These are phyloP conservation scores for Pseudozyma sp. DNA, from an alignment of 1,284 basidiomycete species.

Conservation along the genomic window DNA sequence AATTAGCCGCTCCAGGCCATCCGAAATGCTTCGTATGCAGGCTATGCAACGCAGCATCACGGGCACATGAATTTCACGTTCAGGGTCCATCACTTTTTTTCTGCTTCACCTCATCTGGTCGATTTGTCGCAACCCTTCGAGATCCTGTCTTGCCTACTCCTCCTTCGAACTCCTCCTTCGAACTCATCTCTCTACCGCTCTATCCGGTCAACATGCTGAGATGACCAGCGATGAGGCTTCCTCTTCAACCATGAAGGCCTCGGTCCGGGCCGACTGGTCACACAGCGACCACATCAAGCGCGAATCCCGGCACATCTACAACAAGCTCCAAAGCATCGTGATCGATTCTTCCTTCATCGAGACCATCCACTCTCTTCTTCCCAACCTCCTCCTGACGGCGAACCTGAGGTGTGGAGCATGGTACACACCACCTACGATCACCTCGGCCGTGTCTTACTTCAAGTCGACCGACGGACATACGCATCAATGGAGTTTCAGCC, in stretches of 20 bases:
- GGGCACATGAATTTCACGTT: neutral
- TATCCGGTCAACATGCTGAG: slow-evolving; percentile 9
- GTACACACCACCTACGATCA: slow-evolving; percentile 80
- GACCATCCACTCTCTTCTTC: slow-evolving; percentile 13
- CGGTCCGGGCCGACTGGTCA: slow-evolving; percentile 20
- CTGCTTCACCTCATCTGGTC: neutral
- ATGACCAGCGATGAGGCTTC: slow-evolving; percentile 15
- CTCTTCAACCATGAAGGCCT: neutral
- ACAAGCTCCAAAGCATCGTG: slow-evolving; percentile 38
- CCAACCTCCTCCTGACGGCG: slow-evolving; percentile 72
- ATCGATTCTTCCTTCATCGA: slow-evolving; percentile 33
- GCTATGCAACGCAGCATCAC: slow-evolving; percentile 10
- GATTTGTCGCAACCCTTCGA: neutral
- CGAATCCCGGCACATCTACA: slow-evolving; percentile 49
- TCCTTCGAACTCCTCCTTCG: neutral
- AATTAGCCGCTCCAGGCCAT: neutral
- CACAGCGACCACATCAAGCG: slow-evolving; percentile 43
- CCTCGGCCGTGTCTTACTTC: slow-evolving; percentile 79
- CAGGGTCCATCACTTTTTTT: slow-evolving; percentile 33
- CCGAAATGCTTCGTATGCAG: neutral
- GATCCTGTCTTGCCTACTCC: neutral
- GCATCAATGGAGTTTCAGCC: slow-evolving; percentile 70
- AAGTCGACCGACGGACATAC: slow-evolving; percentile 97
- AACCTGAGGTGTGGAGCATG: slow-evolving; percentile 94
- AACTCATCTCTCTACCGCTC: neutral